Evolutionary conservation across 2,329 filamentous ascomycete genomes (phyloP).

Genomic region (Neopestalotiopsis sp.): DNA sequence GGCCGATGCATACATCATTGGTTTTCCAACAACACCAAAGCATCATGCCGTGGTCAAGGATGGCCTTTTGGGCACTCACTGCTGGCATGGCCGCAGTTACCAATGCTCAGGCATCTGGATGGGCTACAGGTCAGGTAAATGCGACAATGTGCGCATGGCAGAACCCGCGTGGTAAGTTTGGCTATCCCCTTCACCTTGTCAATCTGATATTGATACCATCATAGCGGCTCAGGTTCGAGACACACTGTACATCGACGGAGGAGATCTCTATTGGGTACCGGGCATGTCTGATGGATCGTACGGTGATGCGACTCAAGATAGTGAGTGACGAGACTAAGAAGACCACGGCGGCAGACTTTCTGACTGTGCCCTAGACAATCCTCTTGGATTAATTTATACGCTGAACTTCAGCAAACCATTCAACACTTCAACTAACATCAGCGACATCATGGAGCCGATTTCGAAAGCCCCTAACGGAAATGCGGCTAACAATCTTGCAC

Average conservation of each 20-base stretch:
- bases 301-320: slow-evolving; percentile 36
- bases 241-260: slow-evolving; percentile 70
- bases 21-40: neutral
- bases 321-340: slow-evolving; percentile 40
- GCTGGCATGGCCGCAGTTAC: slow-evolving; percentile 35
- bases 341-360: neutral
- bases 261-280: slow-evolving; percentile 57
- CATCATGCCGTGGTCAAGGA: slow-evolving; percentile 35
- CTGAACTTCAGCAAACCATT: slow-evolving; percentile 65
- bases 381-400: slow-evolving; percentile 56
- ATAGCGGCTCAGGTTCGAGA: slow-evolving; percentile 64
- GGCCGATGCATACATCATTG: slow-evolving; percentile 22
- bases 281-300: slow-evolving; percentile 50
- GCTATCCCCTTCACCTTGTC: neutral
- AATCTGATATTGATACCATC: slow-evolving; percentile 32
- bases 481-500: slow-evolving; percentile 54
- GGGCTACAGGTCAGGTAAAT: slow-evolving; percentile 58
- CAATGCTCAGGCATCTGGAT: slow-evolving; percentile 51
- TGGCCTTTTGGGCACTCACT: slow-evolving; percentile 33
- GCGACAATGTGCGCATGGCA: slow-evolving; percentile 65
- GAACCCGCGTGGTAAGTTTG: slow-evolving; percentile 39
- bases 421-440: slow-evolving; percentile 57
- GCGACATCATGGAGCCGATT: slow-evolving; percentile 51
- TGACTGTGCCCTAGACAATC: slow-evolving; percentile 49
- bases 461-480: slow-evolving; percentile 52